Base-by-base conservation (phyloP, 768 basidiomycete species). In the Piloderma croceum region DNA sequence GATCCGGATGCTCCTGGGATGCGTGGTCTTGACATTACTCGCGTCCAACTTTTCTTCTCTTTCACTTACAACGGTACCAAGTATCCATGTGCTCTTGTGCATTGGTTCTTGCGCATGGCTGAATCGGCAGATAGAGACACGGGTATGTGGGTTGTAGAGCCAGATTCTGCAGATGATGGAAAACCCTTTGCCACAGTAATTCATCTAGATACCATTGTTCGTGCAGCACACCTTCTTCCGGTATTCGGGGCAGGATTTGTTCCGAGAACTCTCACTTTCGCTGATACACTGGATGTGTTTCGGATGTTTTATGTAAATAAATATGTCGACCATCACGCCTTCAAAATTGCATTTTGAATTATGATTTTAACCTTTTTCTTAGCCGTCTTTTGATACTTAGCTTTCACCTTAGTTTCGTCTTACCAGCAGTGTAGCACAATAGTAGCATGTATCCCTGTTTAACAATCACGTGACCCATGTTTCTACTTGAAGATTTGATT, bases 21-120 rank as follows among this genome's bases (percentile, higher is more conserved):
- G 46, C 36, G 15, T 7, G 38, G 36, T 31, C 33, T 45, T 25
- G 24, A 36, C 11, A 36, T 56, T 32, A 50, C 37, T 1, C 33
- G 36, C 9, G 49, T 51, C 2, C 21, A 31, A 3, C 42, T 53
- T 6, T 48, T 55, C 31, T 53, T 55, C 17, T 47, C 46, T n/a
- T 50, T 51, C 20, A 23, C 31, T 9, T 42, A 36, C 25, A 11
- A 19, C 5, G 42, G 40, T 20, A 12, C 10, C 17, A 9, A 40
- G n/a, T 54, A 50, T 41, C 47, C 50, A 6, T 57, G 52, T 36
- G 45, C 48, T 2, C 41, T 57, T 6, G 39, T 57, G n/a, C 45
- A 45, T 24, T 57, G 55, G 53, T 52, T 48, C 41, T 39, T 34
- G 3, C 32, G 4, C 10, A 34, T 50, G 25, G 44, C 33, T 2